Evolutionary conservation across 2,329 filamentous ascomycete genomes (phyloP), one percentile per base, ranked within the genome.

Genomic region (Onygena corvina): DNA sequence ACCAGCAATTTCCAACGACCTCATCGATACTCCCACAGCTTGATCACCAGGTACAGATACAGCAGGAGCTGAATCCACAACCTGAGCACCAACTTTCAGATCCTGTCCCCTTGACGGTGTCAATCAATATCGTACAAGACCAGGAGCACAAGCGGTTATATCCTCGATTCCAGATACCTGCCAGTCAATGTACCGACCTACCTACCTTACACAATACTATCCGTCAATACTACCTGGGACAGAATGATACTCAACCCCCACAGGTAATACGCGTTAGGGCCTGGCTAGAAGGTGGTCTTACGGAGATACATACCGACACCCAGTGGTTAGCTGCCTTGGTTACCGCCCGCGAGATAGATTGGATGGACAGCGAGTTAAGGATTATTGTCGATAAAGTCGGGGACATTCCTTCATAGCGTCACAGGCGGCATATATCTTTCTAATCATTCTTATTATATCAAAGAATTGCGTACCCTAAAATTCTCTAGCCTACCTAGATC

Each of bases 281-380:
- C 2, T 69, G 63, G 63, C 58, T 71, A 1, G 64, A 69, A 1
- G 62, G 70, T 46, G 70, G 70, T 3, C 52, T 72, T n/a, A 54
- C 62, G 11, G 48, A 56, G 4, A 58, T 71, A 5, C 59, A 61
- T 9, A 66, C 58, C 38, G 67, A 71, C 46, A 63, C 64, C 31
- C 67, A 71, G 42, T 72, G 69, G 70, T 63, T 65, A 16, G 63
- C 71, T 50, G 66, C 68, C 3, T 58, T 71, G n/a, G 55, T 70
- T 27, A 64, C 66, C 3, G 65, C 65, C 8, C 63, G 64, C 14
- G 66, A 64, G 8, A 64, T 70, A 1, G 69, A 71, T 25, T 72
- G 70, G 70, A 70, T 72, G 67, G 69, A 71, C 51, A 63, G 63
- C 3, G 63, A 70, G 34, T 52, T 72, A 50, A 66, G 62, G 46